Percentiles rank a stretch among this genome's conserved stretches.
Evolutionary conservation across 495 filamentous ascomycete genomes (phyloP).

Genomic region (Immersiella caudata): DNA sequence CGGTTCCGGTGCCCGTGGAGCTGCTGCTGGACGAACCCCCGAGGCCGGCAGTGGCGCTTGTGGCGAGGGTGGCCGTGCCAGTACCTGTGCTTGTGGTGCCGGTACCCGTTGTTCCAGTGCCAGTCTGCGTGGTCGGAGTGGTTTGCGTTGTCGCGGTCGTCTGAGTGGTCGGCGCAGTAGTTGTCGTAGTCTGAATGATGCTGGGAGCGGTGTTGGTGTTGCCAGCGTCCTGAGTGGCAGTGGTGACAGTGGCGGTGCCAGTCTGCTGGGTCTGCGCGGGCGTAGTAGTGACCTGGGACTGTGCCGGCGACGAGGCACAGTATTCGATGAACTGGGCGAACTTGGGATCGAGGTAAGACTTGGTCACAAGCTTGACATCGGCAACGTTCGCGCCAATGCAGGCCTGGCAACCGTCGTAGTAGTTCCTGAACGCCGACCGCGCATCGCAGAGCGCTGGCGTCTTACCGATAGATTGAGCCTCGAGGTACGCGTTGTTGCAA

Average conservation of each 20-base stretch:
- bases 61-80: not conserved
- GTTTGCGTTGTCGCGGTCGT: not conserved
- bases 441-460: constrained; percentile 45
- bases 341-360: constrained; percentile 28
- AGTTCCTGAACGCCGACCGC: constrained; percentile 45
- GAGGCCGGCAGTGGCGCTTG: not conserved
- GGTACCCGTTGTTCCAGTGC: not conserved
- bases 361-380: constrained; percentile 27
- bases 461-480: constrained; percentile 54
- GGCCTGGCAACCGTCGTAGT: constrained; percentile 42
- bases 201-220: constrained; percentile 14
- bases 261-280: constrained; percentile 2
- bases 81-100: not conserved
- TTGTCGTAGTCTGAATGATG: constrained; percentile 1
- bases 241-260: not conserved
- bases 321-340: constrained; percentile 38
- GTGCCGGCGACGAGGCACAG: constrained; percentile 31
- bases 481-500: constrained; percentile 55
- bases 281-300: constrained; percentile 21
- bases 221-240: constrained; percentile 13
- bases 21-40: not conserved
- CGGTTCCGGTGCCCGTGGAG: not conserved
- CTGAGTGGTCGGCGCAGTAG: not conserved
- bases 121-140: not conserved
- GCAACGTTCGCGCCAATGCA: constrained; percentile 35